phyloP scores from a whole-genome alignment of 176 grass and related monocot genomes.

The Cenchrus purpureus region DNA sequence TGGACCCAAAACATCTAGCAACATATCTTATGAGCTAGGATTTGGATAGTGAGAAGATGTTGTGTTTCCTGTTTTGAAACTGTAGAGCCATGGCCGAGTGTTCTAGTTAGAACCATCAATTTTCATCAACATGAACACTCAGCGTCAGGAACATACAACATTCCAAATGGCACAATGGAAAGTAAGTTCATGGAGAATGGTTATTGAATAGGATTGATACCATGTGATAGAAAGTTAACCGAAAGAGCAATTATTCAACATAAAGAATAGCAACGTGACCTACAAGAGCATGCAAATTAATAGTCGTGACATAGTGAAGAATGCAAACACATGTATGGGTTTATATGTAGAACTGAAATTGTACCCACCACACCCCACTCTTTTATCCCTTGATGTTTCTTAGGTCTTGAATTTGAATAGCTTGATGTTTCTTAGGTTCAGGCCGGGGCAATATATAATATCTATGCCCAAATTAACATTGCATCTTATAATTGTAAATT shows the following conservation, averaged over 20 bases:
- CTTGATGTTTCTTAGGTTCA: no score
- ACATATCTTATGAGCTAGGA: background rate
- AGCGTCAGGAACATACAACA: background rate
- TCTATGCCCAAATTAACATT: no score
- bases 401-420: no score
- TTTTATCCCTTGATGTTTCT: background rate
- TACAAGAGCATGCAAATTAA: background rate
- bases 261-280: background rate
- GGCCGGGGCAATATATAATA: no score
- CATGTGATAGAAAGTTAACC: background rate
- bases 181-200: background rate
- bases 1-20: no score
- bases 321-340: background rate
- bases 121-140: background rate
- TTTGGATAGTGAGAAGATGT: background rate
- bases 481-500: no score
- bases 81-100: background rate
- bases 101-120: background rate
- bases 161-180: background rate
- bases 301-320: background rate
- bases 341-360: background rate
- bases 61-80: background rate
- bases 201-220: background rate
- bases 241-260: background rate
- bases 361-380: background rate